Evolutionary conservation across 805 yeast genomes (phyloP).

Genomic region (Myxozyma monticola): DNA sequence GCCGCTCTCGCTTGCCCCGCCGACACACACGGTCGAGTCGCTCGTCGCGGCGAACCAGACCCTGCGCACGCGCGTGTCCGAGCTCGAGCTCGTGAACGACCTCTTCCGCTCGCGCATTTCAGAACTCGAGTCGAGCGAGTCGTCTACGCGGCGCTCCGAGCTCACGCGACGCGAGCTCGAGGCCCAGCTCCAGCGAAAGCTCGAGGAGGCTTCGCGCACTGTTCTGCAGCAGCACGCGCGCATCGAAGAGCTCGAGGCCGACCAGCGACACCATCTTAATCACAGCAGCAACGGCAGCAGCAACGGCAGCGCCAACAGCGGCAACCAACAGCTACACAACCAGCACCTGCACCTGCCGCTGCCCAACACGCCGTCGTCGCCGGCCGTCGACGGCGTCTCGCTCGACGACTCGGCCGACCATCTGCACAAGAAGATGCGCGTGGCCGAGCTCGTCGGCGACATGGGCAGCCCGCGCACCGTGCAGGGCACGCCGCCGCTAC

Average conservation of each 20-base stretch:
- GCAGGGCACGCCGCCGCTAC: conserved; percentile 10
- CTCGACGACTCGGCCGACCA: conserved; percentile 12
- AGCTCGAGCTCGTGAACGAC: conserved; percentile 87
- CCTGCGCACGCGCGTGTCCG: conserved; percentile 76
- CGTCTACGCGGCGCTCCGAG: conserved; percentile 39
- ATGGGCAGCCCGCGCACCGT: background rate
- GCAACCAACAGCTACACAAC: conserved; percentile 17
- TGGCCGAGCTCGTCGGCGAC: conserved; percentile 21
- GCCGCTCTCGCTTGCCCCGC: conserved; percentile 2
- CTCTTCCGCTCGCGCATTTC: conserved; percentile 76
- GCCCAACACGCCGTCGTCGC: conserved; percentile 26
- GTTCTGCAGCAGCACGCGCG: conserved; percentile 25
- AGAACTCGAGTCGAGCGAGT: conserved; percentile 63
- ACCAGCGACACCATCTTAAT: conserved; percentile 4
- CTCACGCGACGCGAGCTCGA: conserved; percentile 45
- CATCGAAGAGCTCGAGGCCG: conserved; percentile 23
- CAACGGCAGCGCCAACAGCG: background rate
- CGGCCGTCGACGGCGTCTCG: conserved; percentile 15
- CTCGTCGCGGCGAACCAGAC: conserved; percentile 39
- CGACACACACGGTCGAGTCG: conserved; percentile 22
- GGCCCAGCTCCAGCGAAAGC: conserved; percentile 43
- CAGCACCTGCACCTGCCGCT: conserved; percentile 20
- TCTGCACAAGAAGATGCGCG: conserved; percentile 26
- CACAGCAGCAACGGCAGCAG: background rate
- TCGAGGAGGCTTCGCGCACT: conserved; percentile 26